Conservation (phyloP, 2,329 filamentous ascomycete species). For the Fusarium subglutinans region DNA sequence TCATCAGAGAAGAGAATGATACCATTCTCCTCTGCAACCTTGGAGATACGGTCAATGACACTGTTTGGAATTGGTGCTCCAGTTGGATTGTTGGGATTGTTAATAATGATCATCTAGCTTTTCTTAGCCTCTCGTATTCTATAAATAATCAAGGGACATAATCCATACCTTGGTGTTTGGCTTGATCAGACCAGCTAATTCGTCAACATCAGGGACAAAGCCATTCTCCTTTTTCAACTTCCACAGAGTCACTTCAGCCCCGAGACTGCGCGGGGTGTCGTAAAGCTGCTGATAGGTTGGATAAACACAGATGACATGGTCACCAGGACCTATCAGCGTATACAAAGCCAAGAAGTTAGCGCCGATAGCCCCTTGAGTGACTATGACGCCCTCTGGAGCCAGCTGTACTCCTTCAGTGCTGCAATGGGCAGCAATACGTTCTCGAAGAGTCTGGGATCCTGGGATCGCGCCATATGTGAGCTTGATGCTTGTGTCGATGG, state of each 20-base stretch:
- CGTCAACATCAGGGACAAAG: slow-evolving; percentile 73
- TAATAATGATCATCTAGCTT: slow-evolving; percentile 58
- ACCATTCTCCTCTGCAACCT: slow-evolving; percentile 67
- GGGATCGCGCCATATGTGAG: slow-evolving; percentile 80
- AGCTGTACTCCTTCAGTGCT: slow-evolving; percentile 61
- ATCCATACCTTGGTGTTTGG: slow-evolving; percentile 71
- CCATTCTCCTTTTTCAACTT: slow-evolving; percentile 69
- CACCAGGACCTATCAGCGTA: slow-evolving; percentile 73
- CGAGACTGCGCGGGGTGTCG: slow-evolving; percentile 75
- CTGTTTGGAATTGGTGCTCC: slow-evolving; percentile 73
- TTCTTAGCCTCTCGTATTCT: rapidly evolving
- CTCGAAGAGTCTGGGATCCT: slow-evolving; percentile 71
- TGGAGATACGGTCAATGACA: slow-evolving; percentile 68
- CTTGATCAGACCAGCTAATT: slow-evolving; percentile 72
- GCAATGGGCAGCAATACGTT: slow-evolving; percentile 72
- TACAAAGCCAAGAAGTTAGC: slow-evolving; percentile 84
- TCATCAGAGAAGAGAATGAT: slow-evolving; percentile 80
- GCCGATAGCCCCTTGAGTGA: slow-evolving; percentile 82
- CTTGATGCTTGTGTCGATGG: slow-evolving; percentile 61
- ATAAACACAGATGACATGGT: slow-evolving; percentile 88
- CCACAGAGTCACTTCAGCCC: slow-evolving; percentile 83
- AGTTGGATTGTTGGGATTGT: slow-evolving; percentile 86
- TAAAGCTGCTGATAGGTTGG: slow-evolving; percentile 91
- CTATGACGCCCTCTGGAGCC: slow-evolving; percentile 70
- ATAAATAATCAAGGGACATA: rapidly evolving